Base-by-base conservation (phyloP, 2,329 filamentous ascomycete genomes). In the Calonectria hawksworthii region DNA sequence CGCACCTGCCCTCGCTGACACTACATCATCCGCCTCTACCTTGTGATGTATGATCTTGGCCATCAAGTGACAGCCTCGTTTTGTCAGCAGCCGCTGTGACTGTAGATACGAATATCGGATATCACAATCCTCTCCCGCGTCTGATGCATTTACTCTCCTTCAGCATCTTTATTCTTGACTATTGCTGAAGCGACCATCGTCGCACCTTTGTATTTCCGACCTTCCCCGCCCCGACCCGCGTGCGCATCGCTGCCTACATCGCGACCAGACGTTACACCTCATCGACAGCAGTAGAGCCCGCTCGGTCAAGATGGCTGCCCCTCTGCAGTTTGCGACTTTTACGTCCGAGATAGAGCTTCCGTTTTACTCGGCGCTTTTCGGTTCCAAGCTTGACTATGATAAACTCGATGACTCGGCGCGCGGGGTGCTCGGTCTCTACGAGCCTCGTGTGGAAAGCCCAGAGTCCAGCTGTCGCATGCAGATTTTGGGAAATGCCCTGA, bases 321-420 rank as follows among this genome's bases (percentile, higher is more conserved):
- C 85, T 28, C 84, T 92, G 67, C 90, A 91, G 87, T 99, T 96
- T 86, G 95, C 95, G 75, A 94, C 96, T 1, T 99, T 98, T 89
- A 92, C 93, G 51, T 98, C 96, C 64, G 95, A 98, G 86, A 96
- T 99, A 83, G 97, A 99, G 84, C 90, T 99, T 54, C 95, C 96
- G 56, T 99, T 99, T 86, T 99, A 98, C 84, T 94, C 95, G 59
- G 93, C 95, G 7, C 91, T 99, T n/a, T 97, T 98, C 74, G 92
- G 94, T 8, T 94, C 94, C 78, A 99, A 99, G 87, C 95, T 99
- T 83, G 96, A 99, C 84, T 94, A 98, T 90, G 97, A 98, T 87
- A 98, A 96, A 86, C 94, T 99, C 67, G 95, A 98, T 87, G 96
- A 98, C 85, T 98, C 96, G 13, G 94, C 96, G 30, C 94, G 96